Evolutionary conservation across 805 yeast genomes (phyloP).

Genomic region (Yamadazyma ubonensis): DNA sequence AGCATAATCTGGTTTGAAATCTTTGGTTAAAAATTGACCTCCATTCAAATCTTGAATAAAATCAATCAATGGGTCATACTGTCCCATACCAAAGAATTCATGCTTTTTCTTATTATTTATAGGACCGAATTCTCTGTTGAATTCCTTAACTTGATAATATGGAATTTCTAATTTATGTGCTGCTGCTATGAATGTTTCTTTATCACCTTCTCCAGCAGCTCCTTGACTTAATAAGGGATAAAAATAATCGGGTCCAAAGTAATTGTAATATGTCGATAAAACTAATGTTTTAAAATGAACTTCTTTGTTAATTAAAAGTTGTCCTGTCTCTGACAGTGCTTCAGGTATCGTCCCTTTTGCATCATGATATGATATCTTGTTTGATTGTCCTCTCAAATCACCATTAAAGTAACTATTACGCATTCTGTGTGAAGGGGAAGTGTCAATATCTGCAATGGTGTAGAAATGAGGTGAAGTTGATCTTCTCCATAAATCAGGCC

Average conservation of each 20-base stretch:
- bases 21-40: conserved; percentile 6
- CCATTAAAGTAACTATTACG: conserved; percentile 28
- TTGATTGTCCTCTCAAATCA: conserved; percentile 28
- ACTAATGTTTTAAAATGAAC: conserved; percentile 31
- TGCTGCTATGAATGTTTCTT: conserved; percentile 43
- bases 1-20: conserved; percentile 22
- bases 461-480: conserved; percentile 38
- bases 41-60: conserved; percentile 15
- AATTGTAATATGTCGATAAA: conserved; percentile 38
- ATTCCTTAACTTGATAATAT: conserved; percentile 38
- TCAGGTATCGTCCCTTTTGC: conserved; percentile 53
- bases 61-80: conserved; percentile 37
- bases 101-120: conserved; percentile 22
- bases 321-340: conserved; percentile 41
- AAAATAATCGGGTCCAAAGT: conserved; percentile 35
- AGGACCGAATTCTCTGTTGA: conserved; percentile 38
- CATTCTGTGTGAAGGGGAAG: conserved; percentile 19
- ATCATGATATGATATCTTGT: conserved; percentile 46
- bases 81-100: conserved; percentile 37
- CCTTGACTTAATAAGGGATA: conserved; percentile 42
- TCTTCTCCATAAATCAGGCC: conserved; percentile 47
- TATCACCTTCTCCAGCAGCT: conserved; percentile 44
- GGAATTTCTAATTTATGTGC: conserved; percentile 38
- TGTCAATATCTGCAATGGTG: conserved; percentile 30
- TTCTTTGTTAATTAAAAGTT: conserved; percentile 33